Evolutionary conservation across 257 asterid genomes (phyloP).

Genomic region (Craterostigma plantagineum): DNA sequence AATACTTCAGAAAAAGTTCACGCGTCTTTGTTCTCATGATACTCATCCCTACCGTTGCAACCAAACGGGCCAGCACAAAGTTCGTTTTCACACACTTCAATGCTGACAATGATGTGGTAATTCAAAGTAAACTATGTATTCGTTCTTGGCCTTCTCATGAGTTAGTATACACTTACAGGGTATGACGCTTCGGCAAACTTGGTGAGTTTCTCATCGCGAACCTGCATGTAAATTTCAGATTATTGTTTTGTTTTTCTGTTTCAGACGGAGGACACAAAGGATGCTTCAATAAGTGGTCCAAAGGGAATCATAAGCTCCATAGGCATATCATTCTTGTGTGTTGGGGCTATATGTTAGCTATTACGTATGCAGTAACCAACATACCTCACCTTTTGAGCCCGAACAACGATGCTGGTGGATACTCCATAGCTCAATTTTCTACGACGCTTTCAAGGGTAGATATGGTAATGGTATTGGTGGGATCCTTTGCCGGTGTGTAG

Average conservation of each 20-base stretch:
- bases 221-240: no score
- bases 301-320: no score
- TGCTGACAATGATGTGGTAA: conserved; percentile 54
- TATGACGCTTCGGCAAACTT: conserved; percentile 97
- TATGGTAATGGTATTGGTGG: conserved; percentile 79
- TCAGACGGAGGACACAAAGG: conserved; percentile 88
- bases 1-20: conserved; percentile 14
- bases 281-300: no score
- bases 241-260: no score
- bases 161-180: conserved; percentile 77
- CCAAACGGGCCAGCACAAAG: conserved; percentile 54
- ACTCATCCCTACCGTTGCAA: conserved; percentile 65
- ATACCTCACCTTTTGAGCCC: conserved; percentile 50
- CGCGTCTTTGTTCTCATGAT: conserved; percentile 93
- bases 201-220: conserved; percentile 23
- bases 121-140: conserved; percentile 55
- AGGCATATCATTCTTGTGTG: conserved; percentile 85
- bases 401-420: conserved; percentile 76
- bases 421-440: conserved; percentile 84
- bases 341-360: conserved; percentile 83
- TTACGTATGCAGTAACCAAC: conserved; percentile 76
- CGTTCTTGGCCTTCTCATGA: conserved; percentile 83
- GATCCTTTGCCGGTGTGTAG: conserved; percentile 46
- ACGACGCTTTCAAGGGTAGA: conserved; percentile 55
- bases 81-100: conserved; percentile 79